Conservation (phyloP, 208 protist species). For the Acanthamoeba culbertsoni region DNA sequence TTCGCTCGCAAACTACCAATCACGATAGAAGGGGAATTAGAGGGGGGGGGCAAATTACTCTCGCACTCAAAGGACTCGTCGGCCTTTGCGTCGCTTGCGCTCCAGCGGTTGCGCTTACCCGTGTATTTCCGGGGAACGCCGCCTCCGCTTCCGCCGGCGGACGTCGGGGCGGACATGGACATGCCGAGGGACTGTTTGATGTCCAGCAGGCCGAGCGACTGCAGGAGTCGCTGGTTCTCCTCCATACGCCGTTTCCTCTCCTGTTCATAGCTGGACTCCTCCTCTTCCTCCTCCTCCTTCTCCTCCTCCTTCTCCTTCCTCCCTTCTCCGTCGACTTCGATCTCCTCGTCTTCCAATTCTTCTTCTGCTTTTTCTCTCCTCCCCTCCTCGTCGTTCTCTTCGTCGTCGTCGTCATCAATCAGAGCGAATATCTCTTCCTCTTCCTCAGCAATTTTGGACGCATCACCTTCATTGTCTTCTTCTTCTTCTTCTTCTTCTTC, state of each 20-base stretch:
- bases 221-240: conserved; percentile 27
- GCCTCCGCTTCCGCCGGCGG: neutral
- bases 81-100: neutral
- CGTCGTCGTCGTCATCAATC: neutral
- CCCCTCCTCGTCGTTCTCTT: too few relatives aligned
- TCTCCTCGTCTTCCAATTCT: neutral
- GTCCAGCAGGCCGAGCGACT: conserved; percentile 16
- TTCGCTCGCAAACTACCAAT: too few relatives aligned
- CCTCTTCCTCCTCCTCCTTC: neutral
- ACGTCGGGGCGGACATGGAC: neutral
- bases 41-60: neutral
- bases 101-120: conserved; percentile 6
- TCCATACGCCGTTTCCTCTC: conserved; percentile 32
- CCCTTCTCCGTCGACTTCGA: neutral
- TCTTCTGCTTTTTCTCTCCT: too few relatives aligned
- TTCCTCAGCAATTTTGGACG: neutral
- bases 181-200: neutral
- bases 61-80: conserved; percentile 35
- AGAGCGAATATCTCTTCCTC: too few relatives aligned
- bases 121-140: neutral
- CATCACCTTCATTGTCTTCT: neutral
- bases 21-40: neutral
- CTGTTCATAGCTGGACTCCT: neutral
- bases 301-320: neutral
- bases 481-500: neutral